Conservation (phyloP, 2,329 filamentous ascomycete species). For the Xylaria sp. region DNA sequence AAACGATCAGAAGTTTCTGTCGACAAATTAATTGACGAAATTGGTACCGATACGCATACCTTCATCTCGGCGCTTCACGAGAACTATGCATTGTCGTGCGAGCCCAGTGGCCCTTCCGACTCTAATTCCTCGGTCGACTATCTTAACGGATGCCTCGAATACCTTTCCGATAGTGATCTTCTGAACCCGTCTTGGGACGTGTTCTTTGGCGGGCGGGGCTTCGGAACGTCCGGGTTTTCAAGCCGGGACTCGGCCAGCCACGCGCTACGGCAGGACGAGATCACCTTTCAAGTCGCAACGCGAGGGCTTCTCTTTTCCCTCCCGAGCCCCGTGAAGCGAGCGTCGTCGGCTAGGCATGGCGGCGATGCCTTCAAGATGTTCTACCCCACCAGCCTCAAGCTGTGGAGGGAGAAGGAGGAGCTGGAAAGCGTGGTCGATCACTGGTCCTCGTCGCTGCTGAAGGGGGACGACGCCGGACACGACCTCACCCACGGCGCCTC, state of each 20-base stretch:
- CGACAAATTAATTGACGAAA: conserved; percentile 85
- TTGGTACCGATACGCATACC: conserved; percentile 87
- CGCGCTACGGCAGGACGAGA: conserved; percentile 85
- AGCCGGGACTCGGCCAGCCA: conserved; percentile 67
- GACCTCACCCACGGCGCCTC: conserved; percentile 50
- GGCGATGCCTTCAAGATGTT: conserved; percentile 84
- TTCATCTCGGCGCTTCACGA: conserved; percentile 91
- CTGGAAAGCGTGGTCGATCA: conserved; percentile 72
- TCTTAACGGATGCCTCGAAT: conserved; percentile 82
- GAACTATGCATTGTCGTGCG: conserved; percentile 88
- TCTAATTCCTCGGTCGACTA: conserved; percentile 70
- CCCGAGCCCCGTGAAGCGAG: conserved; percentile 82
- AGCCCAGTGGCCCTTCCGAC: conserved; percentile 53
- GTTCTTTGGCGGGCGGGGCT: conserved; percentile 66
- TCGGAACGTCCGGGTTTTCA: conserved; percentile 47
- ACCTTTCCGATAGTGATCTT: conserved; percentile 85
- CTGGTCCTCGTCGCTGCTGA: conserved; percentile 65
- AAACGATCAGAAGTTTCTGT: conserved; percentile 67
- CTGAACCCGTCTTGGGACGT: conserved; percentile 73
- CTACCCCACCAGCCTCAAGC: conserved; percentile 80
- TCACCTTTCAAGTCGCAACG: conserved; percentile 88
- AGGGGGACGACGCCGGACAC: conserved; percentile 50
- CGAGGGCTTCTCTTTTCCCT: conserved; percentile 84
- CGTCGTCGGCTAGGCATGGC: conserved; percentile 49
- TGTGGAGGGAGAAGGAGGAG: conserved; percentile 85